Percentiles rank a stretch among this genome's conserved stretches.
These are phyloP conservation scores for Solanum dulcamara DNA, from an alignment of 257 asterid species.

Conservation along the genomic window DNA sequence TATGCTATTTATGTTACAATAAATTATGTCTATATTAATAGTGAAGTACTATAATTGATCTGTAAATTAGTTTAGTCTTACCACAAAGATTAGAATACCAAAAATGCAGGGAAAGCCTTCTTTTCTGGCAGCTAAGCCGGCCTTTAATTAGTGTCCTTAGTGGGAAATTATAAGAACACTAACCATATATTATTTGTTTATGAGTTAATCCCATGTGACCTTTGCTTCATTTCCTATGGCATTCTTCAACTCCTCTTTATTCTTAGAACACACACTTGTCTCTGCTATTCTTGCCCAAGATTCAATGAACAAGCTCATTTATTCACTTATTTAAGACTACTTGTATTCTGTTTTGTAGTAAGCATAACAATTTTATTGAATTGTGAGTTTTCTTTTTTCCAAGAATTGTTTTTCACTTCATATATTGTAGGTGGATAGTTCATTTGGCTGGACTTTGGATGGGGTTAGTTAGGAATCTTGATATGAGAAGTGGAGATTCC, in stretches of 20 bases:
- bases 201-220: conserved; percentile 66
- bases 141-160: conserved; percentile 15
- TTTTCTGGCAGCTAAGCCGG: conserved; percentile 37
- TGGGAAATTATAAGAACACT: conserved; percentile 14
- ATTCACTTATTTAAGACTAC: not conserved
- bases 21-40: not conserved
- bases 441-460: not conserved
- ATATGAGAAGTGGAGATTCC: conserved; percentile 46
- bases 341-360: not conserved
- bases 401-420: not conserved
- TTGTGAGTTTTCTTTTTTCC: not conserved
- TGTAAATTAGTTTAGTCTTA: not conserved
- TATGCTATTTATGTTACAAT: not conserved
- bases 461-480: conserved; percentile 27
- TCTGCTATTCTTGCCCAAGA: conserved; percentile 6
- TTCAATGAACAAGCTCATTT: not conserved
- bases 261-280: conserved; percentile 13
- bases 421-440: not conserved
- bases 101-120: conserved; percentile 27
- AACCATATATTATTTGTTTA: not conserved
- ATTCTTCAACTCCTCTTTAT: conserved; percentile 31
- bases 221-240: conserved; percentile 51
- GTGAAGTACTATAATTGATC: not conserved
- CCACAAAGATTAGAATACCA: conserved; percentile 8
- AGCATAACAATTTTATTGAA: not conserved